Percentiles rank a stretch among this genome's conserved stretches.
Evolutionary conservation across 1,284 basidiomycete genomes (phyloP).

Genomic region (Entoloma clypeatum): DNA sequence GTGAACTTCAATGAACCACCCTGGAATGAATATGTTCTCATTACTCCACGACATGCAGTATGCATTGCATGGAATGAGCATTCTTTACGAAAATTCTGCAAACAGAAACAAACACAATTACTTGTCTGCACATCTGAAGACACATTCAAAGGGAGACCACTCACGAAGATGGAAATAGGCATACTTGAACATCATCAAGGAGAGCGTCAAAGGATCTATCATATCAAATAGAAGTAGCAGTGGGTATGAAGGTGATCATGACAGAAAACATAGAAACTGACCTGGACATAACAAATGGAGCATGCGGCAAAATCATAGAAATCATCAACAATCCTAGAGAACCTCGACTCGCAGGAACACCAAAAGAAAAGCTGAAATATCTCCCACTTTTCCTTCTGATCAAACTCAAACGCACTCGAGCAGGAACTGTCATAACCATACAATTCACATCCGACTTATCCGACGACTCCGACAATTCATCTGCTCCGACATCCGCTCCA

Average conservation of each 20-base stretch:
- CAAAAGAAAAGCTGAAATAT: conserved; percentile 20
- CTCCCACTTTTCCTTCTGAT: conserved; percentile 31
- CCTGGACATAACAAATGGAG: conserved; percentile 38
- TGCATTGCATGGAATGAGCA: conserved; percentile 30
- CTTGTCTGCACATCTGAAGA: conserved; percentile 19
- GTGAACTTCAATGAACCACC: conserved; percentile 21
- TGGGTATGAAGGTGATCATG: conserved; percentile 44
- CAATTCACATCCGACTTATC: no score
- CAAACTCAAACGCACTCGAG: conserved; percentile 4
- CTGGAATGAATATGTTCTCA: conserved; percentile 28
- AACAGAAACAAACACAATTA: conserved; percentile 4
- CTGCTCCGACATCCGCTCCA: no score
- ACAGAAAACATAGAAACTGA: conserved; percentile 38
- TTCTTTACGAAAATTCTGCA: conserved; percentile 19
- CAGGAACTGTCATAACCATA: no score
- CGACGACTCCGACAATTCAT: no score
- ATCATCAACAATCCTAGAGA: conserved; percentile 30
- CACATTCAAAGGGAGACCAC: conserved; percentile 16
- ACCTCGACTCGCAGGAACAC: conserved; percentile 8
- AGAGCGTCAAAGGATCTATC: conserved; percentile 21
- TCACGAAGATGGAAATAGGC: conserved; percentile 20
- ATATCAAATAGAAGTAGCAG: conserved; percentile 28
- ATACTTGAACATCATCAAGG: conserved; percentile 11
- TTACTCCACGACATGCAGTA: conserved; percentile 34
- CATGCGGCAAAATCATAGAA: conserved; percentile 30